Evolutionary conservation across 2,329 filamentous ascomycete species (phyloP).

Genomic region (Nothophoma quercina): DNA sequence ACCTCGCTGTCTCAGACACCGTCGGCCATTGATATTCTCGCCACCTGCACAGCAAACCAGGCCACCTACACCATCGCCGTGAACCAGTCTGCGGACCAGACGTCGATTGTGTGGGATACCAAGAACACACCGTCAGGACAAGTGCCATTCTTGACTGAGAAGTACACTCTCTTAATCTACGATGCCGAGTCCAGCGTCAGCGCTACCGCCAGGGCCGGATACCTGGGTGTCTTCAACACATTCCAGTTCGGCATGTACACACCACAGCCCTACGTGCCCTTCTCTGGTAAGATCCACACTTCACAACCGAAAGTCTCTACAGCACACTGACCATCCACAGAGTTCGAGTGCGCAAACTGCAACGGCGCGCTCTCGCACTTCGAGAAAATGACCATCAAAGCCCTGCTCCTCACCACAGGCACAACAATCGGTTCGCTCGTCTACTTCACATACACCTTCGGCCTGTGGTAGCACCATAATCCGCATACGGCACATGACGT

Average conservation of each 20-base stretch:
- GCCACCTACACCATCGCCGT: constrained; percentile 67
- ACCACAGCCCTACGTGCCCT: constrained; percentile 60
- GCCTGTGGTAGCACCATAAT: constrained; percentile 44
- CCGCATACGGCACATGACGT: constrained; percentile 12
- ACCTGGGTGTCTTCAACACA: constrained; percentile 60
- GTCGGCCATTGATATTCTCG: constrained; percentile 66
- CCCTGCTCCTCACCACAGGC: constrained; percentile 62
- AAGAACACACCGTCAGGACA: constrained; percentile 38
- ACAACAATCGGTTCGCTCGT: constrained; percentile 67
- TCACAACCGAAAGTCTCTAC: neutral
- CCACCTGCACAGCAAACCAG: constrained; percentile 66
- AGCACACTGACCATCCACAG: constrained; percentile 41
- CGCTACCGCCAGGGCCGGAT: constrained; percentile 62
- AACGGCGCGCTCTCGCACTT: constrained; percentile 59
- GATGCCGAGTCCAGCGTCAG: constrained; percentile 63
- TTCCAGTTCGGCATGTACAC: constrained; percentile 70
- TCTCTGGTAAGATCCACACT: constrained; percentile 51
- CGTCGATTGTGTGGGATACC: constrained; percentile 68
- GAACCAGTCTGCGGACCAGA: constrained; percentile 64
- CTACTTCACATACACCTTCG: constrained; percentile 57
- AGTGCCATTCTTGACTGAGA: constrained; percentile 62
- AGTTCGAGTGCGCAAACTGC: constrained; percentile 66
- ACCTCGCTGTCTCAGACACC: constrained; percentile 68
- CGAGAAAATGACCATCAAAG: constrained; percentile 63
- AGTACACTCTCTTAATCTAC: constrained; percentile 70